Conservation (phyloP, 2,329 filamentous ascomycete species). For the Diaporthe destruens region DNA sequence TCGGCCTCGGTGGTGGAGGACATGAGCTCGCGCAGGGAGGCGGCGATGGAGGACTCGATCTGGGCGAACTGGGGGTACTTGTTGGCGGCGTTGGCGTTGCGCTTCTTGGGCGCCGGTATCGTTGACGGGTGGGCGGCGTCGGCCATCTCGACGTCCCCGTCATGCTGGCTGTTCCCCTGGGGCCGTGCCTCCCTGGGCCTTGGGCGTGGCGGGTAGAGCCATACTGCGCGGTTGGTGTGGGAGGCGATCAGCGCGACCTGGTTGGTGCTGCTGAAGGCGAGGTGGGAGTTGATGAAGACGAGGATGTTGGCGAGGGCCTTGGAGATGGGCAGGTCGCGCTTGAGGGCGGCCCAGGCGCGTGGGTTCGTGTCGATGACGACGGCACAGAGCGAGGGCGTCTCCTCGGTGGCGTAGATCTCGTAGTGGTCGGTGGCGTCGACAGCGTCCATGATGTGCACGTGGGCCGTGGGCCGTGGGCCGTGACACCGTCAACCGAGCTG, state of each 20-base stretch:
- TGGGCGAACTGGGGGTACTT: conserved; percentile 94
- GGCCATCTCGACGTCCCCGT: conserved; percentile 69
- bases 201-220: conserved; percentile 80
- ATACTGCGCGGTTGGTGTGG: conserved; percentile 86
- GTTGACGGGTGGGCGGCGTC: conserved; percentile 46
- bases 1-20: conserved; percentile 73
- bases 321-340: conserved; percentile 80
- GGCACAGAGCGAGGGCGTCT: conserved; percentile 84
- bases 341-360: conserved; percentile 85
- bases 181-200: conserved; percentile 41
- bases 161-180: not conserved
- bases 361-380: conserved; percentile 97
- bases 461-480: not conserved
- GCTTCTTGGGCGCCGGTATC: conserved; percentile 47
- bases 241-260: conserved; percentile 92
- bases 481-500: conserved; percentile 12
- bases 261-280: conserved; percentile 94
- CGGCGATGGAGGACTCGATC: conserved; percentile 84
- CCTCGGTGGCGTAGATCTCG: conserved; percentile 65
- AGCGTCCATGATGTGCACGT: conserved; percentile 61
- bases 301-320: conserved; percentile 89
- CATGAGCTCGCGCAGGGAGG: conserved; percentile 81
- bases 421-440: conserved; percentile 73
- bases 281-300: conserved; percentile 96
- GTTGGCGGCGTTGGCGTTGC: conserved; percentile 69